phyloP scores from a whole-genome alignment of 1,284 basidiomycete species.

The Chalciporus piperatoides region DNA sequence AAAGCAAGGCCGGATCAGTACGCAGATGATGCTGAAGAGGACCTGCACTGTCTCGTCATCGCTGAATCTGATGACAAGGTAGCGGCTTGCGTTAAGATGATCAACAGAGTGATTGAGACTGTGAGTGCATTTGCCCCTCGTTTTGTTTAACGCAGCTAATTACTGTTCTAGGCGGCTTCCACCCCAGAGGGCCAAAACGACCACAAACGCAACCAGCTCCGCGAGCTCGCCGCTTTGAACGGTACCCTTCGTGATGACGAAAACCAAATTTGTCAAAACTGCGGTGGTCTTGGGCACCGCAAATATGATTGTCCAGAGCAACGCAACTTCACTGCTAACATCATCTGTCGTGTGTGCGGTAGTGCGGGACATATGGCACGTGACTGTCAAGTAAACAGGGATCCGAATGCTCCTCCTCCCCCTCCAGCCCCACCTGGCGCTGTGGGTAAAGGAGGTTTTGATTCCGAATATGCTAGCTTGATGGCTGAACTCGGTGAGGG shows the following conservation, averaged over 20 bases:
- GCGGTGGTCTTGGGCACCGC: constrained; percentile 90
- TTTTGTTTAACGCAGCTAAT: constrained; percentile 17
- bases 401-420: constrained; percentile 55
- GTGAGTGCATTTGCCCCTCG: constrained; percentile 48
- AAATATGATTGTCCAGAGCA: constrained; percentile 98
- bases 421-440: constrained; percentile 35
- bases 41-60: constrained; percentile 96
- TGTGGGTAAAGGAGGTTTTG: constrained; percentile 71
- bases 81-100: constrained; percentile 85
- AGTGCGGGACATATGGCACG: constrained; percentile 96
- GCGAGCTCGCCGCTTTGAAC: constrained; percentile 96
- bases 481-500: constrained; percentile 98
- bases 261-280: constrained; percentile 99
- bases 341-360: constrained; percentile 95
- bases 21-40: constrained; percentile 96
- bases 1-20: constrained; percentile 92
- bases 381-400: constrained; percentile 85
- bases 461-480: constrained; percentile 94
- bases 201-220: constrained; percentile 98
- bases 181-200: constrained; percentile 99
- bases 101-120: constrained; percentile 98
- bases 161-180: constrained; percentile 76
- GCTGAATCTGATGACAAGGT: constrained; percentile 94
- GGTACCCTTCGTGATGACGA: constrained; percentile 99
- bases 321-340: constrained; percentile 94